Evolutionary conservation across 768 basidiomycete species (phyloP), one percentile per base, ranked within the genome.

Genomic region (Tricholoma saponaceum): DNA sequence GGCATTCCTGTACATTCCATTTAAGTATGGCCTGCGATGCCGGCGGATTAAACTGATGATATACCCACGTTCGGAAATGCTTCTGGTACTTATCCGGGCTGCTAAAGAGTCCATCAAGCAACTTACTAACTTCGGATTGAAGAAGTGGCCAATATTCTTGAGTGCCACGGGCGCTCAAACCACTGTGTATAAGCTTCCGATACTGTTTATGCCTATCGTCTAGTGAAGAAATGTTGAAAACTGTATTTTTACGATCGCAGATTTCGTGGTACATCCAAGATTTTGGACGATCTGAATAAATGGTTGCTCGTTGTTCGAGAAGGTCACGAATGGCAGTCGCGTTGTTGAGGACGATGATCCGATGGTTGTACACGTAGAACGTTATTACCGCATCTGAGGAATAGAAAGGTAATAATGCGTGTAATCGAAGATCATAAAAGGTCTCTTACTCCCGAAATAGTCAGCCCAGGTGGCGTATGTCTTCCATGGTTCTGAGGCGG

Each of bases 271-370:
- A 76, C 76, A 81, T 78, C 69, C 73, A 74, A 5, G 69, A 70
- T 52, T 69, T 69, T 2, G 82, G 83, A 7, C 83, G 76, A 58
- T 83, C 83, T 5, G 83, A 84, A 60, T 85, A 86, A 32, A 79
- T 77, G 44, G 66, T 67, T 26, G 81, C 76, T 20, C 83, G 77
- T 56, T 74, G 73, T 53, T 80, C 79, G 7, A 86, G 74, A 4
- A 86, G 72, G 26, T 83, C 76, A 51, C 71, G 66, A 4, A 82
- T 75, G 7, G 79, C 68, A 23, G 65, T 61, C 47, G 71, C 69
- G 49, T 74, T 75, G 66, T 83, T 85, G 8, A 86, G 70, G 41
- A 85, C 73, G 50, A 85, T 63, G 23, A 79, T 70, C 20, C 69
- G 70, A n/a, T 68, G 70, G 57, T 79, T 82, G 59, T 79, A 73